Evolutionary conservation across 805 yeast species (phyloP).

Genomic region (Hanseniaspora meyeri): DNA sequence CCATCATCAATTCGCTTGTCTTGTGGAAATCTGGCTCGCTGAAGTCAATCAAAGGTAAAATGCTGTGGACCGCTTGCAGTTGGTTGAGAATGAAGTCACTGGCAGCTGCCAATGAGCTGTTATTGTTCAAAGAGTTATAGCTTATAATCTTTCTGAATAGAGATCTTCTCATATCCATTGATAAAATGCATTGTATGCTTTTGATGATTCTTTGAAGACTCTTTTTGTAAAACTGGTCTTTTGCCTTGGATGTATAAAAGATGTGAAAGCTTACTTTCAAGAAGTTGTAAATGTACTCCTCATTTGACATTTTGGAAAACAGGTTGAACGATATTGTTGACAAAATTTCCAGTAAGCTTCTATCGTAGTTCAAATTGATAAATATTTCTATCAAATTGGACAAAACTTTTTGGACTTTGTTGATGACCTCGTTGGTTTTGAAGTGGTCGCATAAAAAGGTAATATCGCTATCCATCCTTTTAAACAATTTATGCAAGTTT

Average conservation of each 20-base stretch:
- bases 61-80: not conserved
- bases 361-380: not conserved
- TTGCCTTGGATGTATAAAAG: slow-evolving; percentile 9
- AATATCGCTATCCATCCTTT: not conserved
- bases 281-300: slow-evolving; percentile 15
- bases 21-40: not conserved
- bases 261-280: slow-evolving; percentile 15
- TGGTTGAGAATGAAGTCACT: slow-evolving; percentile 14
- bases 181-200: slow-evolving; percentile 17
- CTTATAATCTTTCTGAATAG: slow-evolving; percentile 20
- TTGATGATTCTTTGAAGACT: slow-evolving; percentile 16
- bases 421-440: not conserved
- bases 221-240: slow-evolving; percentile 11
- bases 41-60: slow-evolving; percentile 1
- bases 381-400: not conserved
- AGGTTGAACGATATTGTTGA: slow-evolving; percentile 23
- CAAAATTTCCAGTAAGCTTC: slow-evolving; percentile 17
- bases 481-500: not conserved
- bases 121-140: slow-evolving; percentile 15
- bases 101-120: slow-evolving; percentile 13
- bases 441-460: not conserved
- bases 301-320: slow-evolving; percentile 17
- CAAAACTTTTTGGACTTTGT: not conserved
- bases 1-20: slow-evolving; percentile 9
- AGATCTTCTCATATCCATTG: slow-evolving; percentile 13